Conservation (phyloP, 2,329 filamentous ascomycete species). For the Apiospora rasikravindrae region DNA sequence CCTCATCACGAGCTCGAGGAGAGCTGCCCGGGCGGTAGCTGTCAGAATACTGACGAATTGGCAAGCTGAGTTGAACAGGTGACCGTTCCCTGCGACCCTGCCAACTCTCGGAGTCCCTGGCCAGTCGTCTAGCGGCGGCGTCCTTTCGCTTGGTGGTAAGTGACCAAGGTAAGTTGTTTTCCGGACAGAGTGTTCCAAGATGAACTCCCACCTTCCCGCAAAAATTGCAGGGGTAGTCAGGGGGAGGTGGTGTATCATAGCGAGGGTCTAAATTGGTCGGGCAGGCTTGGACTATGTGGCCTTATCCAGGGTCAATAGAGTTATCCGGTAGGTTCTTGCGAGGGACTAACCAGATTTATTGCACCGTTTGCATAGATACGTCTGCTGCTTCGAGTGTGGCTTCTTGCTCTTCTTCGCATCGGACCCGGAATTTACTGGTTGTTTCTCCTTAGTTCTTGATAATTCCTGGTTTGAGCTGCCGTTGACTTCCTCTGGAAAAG, state of each 20-base stretch:
- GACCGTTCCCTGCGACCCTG: conserved; percentile 10
- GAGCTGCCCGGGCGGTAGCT: neutral
- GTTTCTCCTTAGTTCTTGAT: neutral
- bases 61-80: neutral
- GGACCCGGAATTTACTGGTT: neutral
- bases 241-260: conserved; percentile 40
- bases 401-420: neutral
- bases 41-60: conserved; percentile 15
- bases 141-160: neutral
- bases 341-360: conserved; percentile 34
- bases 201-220: conserved; percentile 43
- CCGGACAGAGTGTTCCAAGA: conserved; percentile 43
- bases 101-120: neutral
- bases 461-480: neutral
- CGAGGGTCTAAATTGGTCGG: conserved; percentile 49
- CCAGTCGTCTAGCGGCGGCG: neutral
- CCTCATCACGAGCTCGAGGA: neutral
- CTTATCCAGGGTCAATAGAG: conserved; percentile 31
- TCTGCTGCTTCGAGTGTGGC: too few relatives aligned
- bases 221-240: conserved; percentile 41
- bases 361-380: conserved; percentile 42
- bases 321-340: neutral
- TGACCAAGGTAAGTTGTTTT: conserved; percentile 33
- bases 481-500: neutral
- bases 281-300: conserved; percentile 45